These are phyloP conservation scores for Bipolaris sorokiniana DNA, from an alignment of 2,329 filamentous ascomycete genomes.

Conservation along the genomic window DNA sequence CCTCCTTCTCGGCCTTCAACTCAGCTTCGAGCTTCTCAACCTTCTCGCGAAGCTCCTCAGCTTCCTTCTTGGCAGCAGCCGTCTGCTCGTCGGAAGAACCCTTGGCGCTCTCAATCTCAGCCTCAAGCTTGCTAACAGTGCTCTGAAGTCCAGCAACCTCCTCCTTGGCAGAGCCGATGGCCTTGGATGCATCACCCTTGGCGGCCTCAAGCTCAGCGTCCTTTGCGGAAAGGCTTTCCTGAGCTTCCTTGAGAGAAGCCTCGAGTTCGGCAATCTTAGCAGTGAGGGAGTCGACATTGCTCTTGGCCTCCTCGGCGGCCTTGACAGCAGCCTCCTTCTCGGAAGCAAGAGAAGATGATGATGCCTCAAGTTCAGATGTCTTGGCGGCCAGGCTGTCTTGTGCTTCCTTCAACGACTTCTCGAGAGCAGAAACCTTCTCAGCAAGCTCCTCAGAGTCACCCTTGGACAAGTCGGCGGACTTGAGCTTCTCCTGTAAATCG, in stretches of 20 bases:
- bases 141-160: constrained; percentile 31
- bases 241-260: constrained; percentile 28
- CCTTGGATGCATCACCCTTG: constrained; percentile 24
- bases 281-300: constrained; percentile 28
- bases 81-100: constrained; percentile 23
- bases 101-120: constrained; percentile 23
- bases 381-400: constrained; percentile 32
- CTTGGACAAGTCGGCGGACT: constrained; percentile 31
- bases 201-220: constrained; percentile 28
- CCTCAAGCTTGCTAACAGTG: constrained; percentile 38
- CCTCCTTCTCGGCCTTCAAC: constrained; percentile 22
- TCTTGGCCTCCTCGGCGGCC: constrained; percentile 34
- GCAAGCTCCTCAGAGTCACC: constrained; percentile 35
- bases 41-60: constrained; percentile 19
- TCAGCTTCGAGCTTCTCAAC: constrained; percentile 24
- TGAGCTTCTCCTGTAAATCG: constrained; percentile 34
- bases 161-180: constrained; percentile 27
- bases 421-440: constrained; percentile 36
- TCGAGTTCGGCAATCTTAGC: constrained; percentile 39
- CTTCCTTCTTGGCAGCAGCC: constrained; percentile 20
- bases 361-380: constrained; percentile 30
- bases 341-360: constrained; percentile 25
- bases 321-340: constrained; percentile 33
- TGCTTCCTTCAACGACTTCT: constrained; percentile 36
- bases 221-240: constrained; percentile 31